phyloP scores from a whole-genome alignment of 352 stramenopile genomes.

The Globisporangium recalcitrans region DNA sequence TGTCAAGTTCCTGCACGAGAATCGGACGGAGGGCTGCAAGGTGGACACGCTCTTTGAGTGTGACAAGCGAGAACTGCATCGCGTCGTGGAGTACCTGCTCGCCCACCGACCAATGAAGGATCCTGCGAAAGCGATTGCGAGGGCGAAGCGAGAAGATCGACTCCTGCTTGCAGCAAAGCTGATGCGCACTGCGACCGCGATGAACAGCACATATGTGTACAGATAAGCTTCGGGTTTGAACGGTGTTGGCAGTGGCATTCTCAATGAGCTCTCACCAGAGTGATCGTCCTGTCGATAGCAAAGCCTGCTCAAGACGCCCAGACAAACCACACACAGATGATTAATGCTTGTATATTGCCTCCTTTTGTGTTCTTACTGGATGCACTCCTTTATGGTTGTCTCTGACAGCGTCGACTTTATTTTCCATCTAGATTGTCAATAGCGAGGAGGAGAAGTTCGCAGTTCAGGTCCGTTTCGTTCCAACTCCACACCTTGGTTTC shows the following conservation, averaged over 20 bases:
- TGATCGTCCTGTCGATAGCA: too few species aligned
- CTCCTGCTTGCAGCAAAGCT: not conserved
- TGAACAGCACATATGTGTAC: not conserved
- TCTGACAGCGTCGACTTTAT: too few species aligned
- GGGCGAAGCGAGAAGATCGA: not conserved
- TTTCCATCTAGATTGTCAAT: too few species aligned
- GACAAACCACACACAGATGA: too few species aligned
- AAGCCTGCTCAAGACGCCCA: too few species aligned
- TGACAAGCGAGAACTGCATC: not conserved
- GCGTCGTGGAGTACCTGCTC: not conserved
- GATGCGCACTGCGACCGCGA: not conserved
- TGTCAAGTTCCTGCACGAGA: not conserved
- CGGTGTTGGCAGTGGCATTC: too few species aligned
- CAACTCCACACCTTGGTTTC: not conserved
- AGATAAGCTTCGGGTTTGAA: not conserved
- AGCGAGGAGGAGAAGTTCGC: too few species aligned
- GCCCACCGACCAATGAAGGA: not conserved
- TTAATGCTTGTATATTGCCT: too few species aligned
- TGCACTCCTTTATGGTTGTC: too few species aligned
- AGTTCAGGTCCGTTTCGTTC: too few species aligned
- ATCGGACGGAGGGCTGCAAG: not conserved
- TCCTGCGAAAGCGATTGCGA: not conserved
- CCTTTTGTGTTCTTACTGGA: too few species aligned
- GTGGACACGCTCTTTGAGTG: constrained; percentile 1
- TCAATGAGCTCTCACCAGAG: too few species aligned